These are phyloP conservation scores for Centaurea solstitialis DNA, from an alignment of 129 eudicot genomes.

Conservation along the genomic window DNA sequence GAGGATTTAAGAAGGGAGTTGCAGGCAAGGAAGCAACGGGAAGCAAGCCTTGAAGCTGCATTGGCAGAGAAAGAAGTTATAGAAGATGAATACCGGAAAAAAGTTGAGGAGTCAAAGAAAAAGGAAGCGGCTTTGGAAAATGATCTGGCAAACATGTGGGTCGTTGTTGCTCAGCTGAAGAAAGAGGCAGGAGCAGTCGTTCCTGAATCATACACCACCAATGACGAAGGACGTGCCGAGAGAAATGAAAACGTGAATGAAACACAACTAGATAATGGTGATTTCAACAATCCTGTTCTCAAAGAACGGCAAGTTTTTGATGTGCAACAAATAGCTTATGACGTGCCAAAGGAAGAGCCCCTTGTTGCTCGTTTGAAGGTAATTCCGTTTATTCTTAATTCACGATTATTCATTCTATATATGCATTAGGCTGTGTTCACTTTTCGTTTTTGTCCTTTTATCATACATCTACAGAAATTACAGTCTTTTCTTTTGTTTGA, in stretches of 20 bases:
- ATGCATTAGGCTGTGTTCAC: neutral
- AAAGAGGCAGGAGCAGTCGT: conserved; percentile 51
- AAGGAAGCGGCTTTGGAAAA: conserved; percentile 82
- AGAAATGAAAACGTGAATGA: conserved; percentile 31
- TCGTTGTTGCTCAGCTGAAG: conserved; percentile 93
- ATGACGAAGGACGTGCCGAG: conserved; percentile 22
- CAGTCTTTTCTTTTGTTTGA: neutral
- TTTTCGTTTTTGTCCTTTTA: neutral
- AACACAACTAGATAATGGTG: conserved; percentile 34
- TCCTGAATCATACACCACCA: conserved; percentile 33
- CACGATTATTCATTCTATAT: neutral
- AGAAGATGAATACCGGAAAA: conserved; percentile 75
- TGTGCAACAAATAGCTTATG: conserved; percentile 34
- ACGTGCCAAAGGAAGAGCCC: conserved; percentile 70
- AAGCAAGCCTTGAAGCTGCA: conserved; percentile 83
- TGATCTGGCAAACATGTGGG: conserved; percentile 98
- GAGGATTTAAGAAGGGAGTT: conserved; percentile 76
- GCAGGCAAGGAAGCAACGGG: conserved; percentile 73
- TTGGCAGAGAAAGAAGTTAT: conserved; percentile 67
- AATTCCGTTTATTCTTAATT: neutral
- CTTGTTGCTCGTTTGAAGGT: conserved; percentile 87
- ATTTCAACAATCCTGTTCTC: conserved; percentile 29
- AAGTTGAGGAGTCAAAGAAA: conserved; percentile 69
- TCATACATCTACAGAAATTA: neutral
- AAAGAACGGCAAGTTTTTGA: conserved; percentile 49